Evolutionary conservation across 2,329 filamentous ascomycete species (phyloP).

Genomic region (Diplodia intermedia): DNA sequence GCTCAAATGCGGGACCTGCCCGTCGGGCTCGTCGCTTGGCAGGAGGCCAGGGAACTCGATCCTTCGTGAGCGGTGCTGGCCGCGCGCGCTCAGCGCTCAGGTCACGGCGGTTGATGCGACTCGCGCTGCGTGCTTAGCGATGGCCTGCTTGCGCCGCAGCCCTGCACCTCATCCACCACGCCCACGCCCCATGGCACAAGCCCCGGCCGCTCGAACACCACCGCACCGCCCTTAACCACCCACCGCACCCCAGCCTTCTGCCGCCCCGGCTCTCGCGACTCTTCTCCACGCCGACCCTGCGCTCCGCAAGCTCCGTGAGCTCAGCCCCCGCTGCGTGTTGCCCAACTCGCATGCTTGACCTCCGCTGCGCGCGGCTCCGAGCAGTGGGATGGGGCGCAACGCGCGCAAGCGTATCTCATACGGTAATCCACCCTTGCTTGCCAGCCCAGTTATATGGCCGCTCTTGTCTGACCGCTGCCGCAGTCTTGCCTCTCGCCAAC

Average conservation of each 20-base stretch:
- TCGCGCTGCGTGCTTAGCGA: slow-evolving; percentile 27
- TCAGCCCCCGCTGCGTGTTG: slow-evolving; percentile 7
- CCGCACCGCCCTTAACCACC: neutral
- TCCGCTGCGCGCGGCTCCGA: slow-evolving; percentile 23
- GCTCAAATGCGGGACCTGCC: slow-evolving; percentile 15
- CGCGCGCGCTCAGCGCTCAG: slow-evolving; percentile 4
- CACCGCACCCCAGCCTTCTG: neutral
- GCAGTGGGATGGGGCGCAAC: slow-evolving; percentile 56
- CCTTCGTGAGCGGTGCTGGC: slow-evolving; percentile 11
- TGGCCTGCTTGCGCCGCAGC: slow-evolving; percentile 26
- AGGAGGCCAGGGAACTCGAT: slow-evolving; percentile 23
- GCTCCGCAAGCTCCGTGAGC: neutral
- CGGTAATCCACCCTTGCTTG: slow-evolving; percentile 47
- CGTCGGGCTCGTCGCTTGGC: slow-evolving; percentile 14
- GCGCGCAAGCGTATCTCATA: slow-evolving; percentile 62
- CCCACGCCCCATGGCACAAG: neutral
- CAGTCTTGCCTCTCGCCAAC: slow-evolving; percentile 76
- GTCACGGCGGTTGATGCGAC: slow-evolving; percentile 6
- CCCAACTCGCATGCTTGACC: slow-evolving; percentile 11
- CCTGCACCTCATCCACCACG: neutral
- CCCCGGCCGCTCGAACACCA: neutral
- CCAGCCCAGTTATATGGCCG: slow-evolving; percentile 29
- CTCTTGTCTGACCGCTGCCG: slow-evolving; percentile 28
- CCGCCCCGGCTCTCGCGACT: neutral
- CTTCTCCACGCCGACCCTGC: neutral